Base-by-base conservation (phyloP, 2,329 filamentous ascomycete species). In the Didymella pinodella region DNA sequence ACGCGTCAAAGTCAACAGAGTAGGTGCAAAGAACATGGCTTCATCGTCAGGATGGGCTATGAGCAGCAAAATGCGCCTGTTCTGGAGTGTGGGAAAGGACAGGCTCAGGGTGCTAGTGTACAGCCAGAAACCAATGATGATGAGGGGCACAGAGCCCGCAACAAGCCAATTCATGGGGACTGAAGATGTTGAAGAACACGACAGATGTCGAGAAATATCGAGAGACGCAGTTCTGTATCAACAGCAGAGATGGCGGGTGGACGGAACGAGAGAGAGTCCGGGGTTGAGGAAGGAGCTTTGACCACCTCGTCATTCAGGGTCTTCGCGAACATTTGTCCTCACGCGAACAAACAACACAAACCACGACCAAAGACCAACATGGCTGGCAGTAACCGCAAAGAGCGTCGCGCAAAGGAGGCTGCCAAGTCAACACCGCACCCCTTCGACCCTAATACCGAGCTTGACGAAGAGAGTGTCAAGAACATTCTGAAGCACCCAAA, bases 1-100 rank as follows among this genome's bases (percentile, higher is more conserved):
- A 14, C 86, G 83, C 18, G 93, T 94, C 57, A 99, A 85, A n/a
- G 91, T 88, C 68, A 96, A 84, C 14, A 98, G 83, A 0, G 92
- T 91, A 0, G 95, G 95, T 63, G 93, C 88, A 79, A 99, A 99
- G 84, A 99, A 99, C 95, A 99, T 99, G 77, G 94, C 95, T 82
- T 99, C 95, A 73, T 99, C 95, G 79, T 99, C 95, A 0, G 95
- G 95, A 80, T 99, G 95, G 22, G 95, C 95, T 72, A 99, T 98
- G 54, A 99, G 83, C 53, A 99, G 85, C 75, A 91, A 90, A 73
- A 99, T 92, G 72, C 91, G 88, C 84, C 96, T 96, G 81, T 92
- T 90, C 68, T 83, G 83, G 63, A 97, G 81, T 44, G 81, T 85
- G 4, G 92, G 90, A 67, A 91, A 86, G 31, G 83, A 76, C 22